Base-by-base conservation (phyloP, 2,329 filamentous ascomycete species). In the Hypoxylon sp. region DNA sequence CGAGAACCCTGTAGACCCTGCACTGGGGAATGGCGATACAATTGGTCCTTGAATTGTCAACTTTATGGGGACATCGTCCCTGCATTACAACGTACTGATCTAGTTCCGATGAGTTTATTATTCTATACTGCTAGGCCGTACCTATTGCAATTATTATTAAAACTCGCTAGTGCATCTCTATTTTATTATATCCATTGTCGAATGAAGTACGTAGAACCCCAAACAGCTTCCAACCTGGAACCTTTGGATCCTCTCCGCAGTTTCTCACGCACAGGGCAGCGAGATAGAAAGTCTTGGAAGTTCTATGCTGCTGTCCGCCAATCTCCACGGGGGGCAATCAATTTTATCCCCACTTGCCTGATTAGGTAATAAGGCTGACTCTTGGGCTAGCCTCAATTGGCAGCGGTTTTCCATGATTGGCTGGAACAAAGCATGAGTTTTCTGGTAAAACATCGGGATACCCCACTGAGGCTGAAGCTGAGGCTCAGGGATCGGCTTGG, bases 361-460 rank as follows among this genome's bases (percentile, higher is more conserved):
- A 67, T 62, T 55, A 54, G 24, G 64, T 54, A 70, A 26, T 67
- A 67, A 67, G 67, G 67, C 67, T 67, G 61, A 63, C 31, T 46
- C 24, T 19, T n/a, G 26, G 29, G 63, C 55, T 59, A 63, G 17
- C 59, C 44, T 24, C 26, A 63, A 64, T 11, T 9, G 47, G 60
- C 35, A 64, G 29, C 29, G 24, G 39, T 51, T 63, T 50, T 14
- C 19, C 19, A 51, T 51, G 33, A 57, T 64, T 64, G 60, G 55
- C 26, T 62, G 10, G 11, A 13, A 35, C 39, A 22, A 14, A 52
- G 44, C 19, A 14, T n/a, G 6, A 51, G 26, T 8, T 52, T 24
- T n/a, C 13, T 37, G 63, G 59, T 26, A 63, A 53, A 66, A 63
- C 17, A 37, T 50, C 59, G 52, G 59, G 24, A 35, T 54, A 39